These are phyloP conservation scores for Penicillium lagena DNA, from an alignment of 495 filamentous ascomycete species.

Conservation along the genomic window DNA sequence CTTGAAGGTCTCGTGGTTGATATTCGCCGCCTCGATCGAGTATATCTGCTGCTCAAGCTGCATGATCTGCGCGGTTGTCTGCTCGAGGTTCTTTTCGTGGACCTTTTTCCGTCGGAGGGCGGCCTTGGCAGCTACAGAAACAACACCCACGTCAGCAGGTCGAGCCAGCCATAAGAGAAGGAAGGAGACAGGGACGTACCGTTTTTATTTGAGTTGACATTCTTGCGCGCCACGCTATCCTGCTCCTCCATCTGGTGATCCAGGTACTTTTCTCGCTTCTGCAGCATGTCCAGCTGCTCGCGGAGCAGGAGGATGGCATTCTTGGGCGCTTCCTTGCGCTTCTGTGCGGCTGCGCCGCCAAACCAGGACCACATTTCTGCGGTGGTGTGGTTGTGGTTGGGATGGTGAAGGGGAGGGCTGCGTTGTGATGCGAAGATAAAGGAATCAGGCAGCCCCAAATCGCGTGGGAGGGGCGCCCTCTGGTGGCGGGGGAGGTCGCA, in stretches of 20 bases:
- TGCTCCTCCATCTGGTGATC: conserved; percentile 91
- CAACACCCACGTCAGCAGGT: too few relatives aligned
- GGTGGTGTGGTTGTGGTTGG: conserved; percentile 1
- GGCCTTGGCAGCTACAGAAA: conserved; percentile 66
- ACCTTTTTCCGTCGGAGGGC: conserved; percentile 94
- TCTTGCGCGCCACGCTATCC: conserved; percentile 84
- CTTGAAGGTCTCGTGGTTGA: conserved; percentile 92
- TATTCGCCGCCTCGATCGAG: conserved; percentile 94
- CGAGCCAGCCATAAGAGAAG: background rate
- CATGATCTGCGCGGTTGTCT: conserved; percentile 80
- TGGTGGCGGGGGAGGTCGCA: too few relatives aligned
- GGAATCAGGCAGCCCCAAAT: too few relatives aligned
- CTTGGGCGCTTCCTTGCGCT: conserved; percentile 90
- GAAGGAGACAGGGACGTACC: conserved; percentile 44
- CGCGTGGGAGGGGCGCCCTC: too few relatives aligned
- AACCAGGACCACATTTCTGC: conserved; percentile 74
- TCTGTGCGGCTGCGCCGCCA: conserved; percentile 70
- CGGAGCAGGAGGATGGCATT: conserved; percentile 90
- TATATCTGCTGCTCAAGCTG: conserved; percentile 95
- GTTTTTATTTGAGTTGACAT: conserved; percentile 83
- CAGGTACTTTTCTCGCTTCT: conserved; percentile 90
- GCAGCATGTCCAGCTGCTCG: conserved; percentile 90
- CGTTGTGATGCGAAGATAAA: background rate
- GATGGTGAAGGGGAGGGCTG: background rate
- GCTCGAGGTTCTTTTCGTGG: conserved; percentile 83